phyloP scores from a whole-genome alignment of 2,329 filamentous ascomycete genomes.

The Gaeumannomyces sp. region DNA sequence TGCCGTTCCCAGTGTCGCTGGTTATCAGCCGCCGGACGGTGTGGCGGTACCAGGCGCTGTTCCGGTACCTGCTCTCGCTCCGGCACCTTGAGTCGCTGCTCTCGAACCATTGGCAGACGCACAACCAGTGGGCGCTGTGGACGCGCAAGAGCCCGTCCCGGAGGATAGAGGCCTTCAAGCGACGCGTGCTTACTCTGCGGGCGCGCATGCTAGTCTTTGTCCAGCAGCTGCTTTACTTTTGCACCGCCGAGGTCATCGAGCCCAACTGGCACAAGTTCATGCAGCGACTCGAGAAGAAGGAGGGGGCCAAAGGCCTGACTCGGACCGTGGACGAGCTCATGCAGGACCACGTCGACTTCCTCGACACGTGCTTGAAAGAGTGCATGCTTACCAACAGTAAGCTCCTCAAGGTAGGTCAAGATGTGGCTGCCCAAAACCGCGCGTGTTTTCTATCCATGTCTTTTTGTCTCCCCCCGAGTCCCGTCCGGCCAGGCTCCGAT shows the following conservation, averaged over 20 bases:
- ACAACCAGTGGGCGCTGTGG: constrained; percentile 77
- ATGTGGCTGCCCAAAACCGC: not conserved
- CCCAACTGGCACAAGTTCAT: constrained; percentile 95
- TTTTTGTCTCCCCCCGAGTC: not conserved
- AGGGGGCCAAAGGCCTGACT: constrained; percentile 36
- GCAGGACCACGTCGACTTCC: constrained; percentile 97
- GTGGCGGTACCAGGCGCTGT: constrained; percentile 93
- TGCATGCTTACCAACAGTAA: constrained; percentile 99
- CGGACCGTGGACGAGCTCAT: constrained; percentile 94
- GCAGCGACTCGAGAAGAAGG: constrained; percentile 67
- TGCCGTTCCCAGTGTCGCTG: constrained; percentile 91
- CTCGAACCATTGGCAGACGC: constrained; percentile 82
- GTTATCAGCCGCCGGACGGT: constrained; percentile 95
- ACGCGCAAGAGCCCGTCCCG: constrained; percentile 68
- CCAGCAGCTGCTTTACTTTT: constrained; percentile 94
- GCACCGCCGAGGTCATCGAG: constrained; percentile 93
- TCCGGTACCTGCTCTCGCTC: constrained; percentile 85
- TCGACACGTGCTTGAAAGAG: constrained; percentile 96
- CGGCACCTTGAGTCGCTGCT: constrained; percentile 85
- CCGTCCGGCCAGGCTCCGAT: too few species aligned
- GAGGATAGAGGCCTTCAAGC: constrained; percentile 84
- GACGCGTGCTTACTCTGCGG: constrained; percentile 82
- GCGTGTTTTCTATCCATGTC: not conserved
- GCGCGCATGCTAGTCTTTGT: constrained; percentile 96
- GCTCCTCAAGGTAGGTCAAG: constrained; percentile 67